These are phyloP conservation scores for Fusarium haematococcum DNA, from an alignment of 2,329 filamentous ascomycete genomes.

Conservation along the genomic window DNA sequence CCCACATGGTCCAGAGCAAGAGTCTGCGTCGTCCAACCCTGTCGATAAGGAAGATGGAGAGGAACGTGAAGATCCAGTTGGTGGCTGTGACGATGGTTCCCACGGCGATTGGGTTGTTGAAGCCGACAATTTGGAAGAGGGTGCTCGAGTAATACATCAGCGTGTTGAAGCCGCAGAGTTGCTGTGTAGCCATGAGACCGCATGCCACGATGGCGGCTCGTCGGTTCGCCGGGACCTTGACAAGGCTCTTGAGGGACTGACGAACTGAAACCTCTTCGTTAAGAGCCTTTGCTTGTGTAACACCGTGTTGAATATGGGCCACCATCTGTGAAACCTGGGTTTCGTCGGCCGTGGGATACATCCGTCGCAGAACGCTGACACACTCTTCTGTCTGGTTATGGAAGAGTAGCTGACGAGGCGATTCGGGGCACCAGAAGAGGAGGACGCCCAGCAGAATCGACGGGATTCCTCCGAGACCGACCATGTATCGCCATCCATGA, in stretches of 20 bases:
- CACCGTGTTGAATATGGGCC: constrained; percentile 21
- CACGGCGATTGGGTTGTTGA: constrained; percentile 56
- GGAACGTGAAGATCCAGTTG: constrained; percentile 33
- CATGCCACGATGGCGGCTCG: constrained; percentile 57
- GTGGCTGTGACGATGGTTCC: constrained; percentile 47
- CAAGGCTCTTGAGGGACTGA: neutral
- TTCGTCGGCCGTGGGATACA: constrained; percentile 29
- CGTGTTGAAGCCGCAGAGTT: constrained; percentile 39
- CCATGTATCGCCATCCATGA: constrained; percentile 40
- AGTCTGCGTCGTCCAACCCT: constrained; percentile 27
- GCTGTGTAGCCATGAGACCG: constrained; percentile 56
- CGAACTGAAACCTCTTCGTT: constrained; percentile 34
- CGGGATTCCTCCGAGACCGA: constrained; percentile 31
- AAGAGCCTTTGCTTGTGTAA: constrained; percentile 23
- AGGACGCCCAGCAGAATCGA: constrained; percentile 32
- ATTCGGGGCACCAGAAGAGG: constrained; percentile 35
- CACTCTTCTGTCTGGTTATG: constrained; percentile 50
- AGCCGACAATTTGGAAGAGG: constrained; percentile 39
- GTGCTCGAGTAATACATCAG: constrained; percentile 41
- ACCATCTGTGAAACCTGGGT: constrained; percentile 47
- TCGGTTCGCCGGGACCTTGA: constrained; percentile 42
- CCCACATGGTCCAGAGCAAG: constrained; percentile 33
- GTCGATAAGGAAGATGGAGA: constrained; percentile 34
- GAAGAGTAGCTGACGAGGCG: constrained; percentile 38
- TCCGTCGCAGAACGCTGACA: constrained; percentile 21